Evolutionary conservation across 257 asterid genomes (phyloP), one percentile per base, ranked within the genome.

Genomic region (Scutellaria baicalensis): DNA sequence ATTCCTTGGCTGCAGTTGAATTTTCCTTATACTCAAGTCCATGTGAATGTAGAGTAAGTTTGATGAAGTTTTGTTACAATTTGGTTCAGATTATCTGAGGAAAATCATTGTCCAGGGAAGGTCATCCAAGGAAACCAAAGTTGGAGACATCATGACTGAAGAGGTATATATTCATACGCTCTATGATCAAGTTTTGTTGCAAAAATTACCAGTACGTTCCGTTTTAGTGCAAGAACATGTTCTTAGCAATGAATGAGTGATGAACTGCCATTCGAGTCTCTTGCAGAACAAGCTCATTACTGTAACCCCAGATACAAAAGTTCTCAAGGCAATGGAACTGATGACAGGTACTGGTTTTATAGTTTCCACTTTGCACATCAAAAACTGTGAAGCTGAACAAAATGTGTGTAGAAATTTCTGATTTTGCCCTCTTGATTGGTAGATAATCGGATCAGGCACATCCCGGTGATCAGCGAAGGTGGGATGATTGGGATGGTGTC

Each of bases 401-500:
- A 23, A 4, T 8, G 21, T 18, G 55, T 48, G 18, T 14, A n/a
- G 7, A 48, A 14, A 14, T 2, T n/a, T 1, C 7, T 48, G 55
- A 48, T 48, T 14, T 48, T 33, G 20, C 50, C 7, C 59, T 33
- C 36, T 68, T 16, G 35, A 27, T 40, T 69, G 65, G 70, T 90
- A 93, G 97, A 87, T 79, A 91, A 94, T 20, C 89, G 99, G 4
- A 94, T 94, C 78, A 89, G 97, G 85, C 96, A 94, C 87, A 91
- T 94, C 73, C 99, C 99, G 0, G 96, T 94, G 84, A 84, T 94
- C 42, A 67, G 74, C 17, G 91, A 82, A 31, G 69, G 80, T 14
- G 96, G 85, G 23, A 91, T 91, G 99, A 79, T 89, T 1, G 99
- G 99, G 43, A 94, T 94, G 99, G 97, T 91, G 71, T 94, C 97